Percentiles rank a stretch among this genome's conserved stretches.
Conservation (phyloP, 495 filamentous ascomycete genomes). For the Aspergillus avenaceus region DNA sequence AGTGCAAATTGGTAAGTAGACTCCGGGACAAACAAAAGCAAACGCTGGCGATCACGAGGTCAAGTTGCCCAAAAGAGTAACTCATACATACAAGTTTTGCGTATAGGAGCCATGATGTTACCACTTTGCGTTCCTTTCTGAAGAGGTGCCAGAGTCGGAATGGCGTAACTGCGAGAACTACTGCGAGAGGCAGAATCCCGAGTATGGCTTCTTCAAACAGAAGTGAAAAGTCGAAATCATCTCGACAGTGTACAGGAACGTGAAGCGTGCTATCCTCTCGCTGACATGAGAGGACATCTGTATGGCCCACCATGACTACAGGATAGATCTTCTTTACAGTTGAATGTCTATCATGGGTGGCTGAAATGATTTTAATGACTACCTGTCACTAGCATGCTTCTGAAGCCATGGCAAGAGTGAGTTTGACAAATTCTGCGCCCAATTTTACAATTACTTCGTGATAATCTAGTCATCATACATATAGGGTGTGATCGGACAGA, state of each 20-base stretch:
- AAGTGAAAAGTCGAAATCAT: slow-evolving; percentile 58
- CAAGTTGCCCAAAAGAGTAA: background rate
- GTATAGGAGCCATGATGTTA: slow-evolving; percentile 28
- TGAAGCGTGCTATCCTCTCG: slow-evolving; percentile 41
- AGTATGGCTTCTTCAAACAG: slow-evolving; percentile 56
- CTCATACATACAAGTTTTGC: slow-evolving; percentile 42
- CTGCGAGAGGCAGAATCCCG: slow-evolving; percentile 41
- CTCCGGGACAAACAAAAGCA: background rate
- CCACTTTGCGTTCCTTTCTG: slow-evolving; percentile 43
- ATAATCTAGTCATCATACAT: background rate
- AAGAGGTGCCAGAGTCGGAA: slow-evolving; percentile 43
- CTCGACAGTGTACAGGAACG: slow-evolving; percentile 42
- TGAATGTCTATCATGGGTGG: slow-evolving; percentile 1
- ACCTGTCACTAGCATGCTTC: background rate
- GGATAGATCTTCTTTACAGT: slow-evolving; percentile 1
- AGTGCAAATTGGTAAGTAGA: background rate
- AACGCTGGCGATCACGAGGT: slow-evolving; percentile 3
- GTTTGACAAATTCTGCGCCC: background rate
- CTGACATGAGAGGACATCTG: slow-evolving; percentile 20
- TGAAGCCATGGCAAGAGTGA: background rate
- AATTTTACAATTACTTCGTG: background rate
- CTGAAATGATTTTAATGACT: slow-evolving; percentile 3
- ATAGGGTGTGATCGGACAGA: background rate
- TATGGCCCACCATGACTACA: slow-evolving; percentile 22
- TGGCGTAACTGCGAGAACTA: slow-evolving; percentile 46